Evolutionary conservation across 352 stramenopile genomes (phyloP).

Genomic region (Phytopythium montanum): DNA sequence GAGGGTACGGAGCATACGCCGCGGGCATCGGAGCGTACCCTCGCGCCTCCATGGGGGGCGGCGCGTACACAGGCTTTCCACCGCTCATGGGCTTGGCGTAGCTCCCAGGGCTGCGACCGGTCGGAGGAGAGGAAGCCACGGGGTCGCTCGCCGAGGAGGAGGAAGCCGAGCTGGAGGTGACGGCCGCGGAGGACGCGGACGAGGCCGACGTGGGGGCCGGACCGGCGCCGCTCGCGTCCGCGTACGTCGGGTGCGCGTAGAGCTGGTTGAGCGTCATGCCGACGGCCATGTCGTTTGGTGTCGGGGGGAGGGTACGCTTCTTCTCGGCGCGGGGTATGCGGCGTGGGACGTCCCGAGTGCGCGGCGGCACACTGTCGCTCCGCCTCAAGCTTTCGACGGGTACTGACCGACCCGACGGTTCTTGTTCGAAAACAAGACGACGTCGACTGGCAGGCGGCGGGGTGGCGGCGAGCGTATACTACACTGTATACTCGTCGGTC

Average conservation of each 20-base stretch:
- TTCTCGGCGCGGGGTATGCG: background rate
- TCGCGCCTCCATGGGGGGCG: conserved; percentile 19
- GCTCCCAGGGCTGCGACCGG: conserved; percentile 21
- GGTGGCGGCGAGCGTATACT: conserved; percentile 1
- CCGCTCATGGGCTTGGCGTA: conserved; percentile 12
- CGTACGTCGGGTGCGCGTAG: conserved; percentile 41
- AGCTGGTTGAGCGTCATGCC: conserved; percentile 77
- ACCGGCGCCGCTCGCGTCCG: conserved; percentile 8
- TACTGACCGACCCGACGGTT: no score
- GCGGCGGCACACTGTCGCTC: conserved; percentile 1
- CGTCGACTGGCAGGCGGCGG: no score
- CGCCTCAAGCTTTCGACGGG: conserved; percentile 6
- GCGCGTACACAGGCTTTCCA: conserved; percentile 11
- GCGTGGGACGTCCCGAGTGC: background rate
- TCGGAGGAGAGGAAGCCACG: conserved; percentile 7
- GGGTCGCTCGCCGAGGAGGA: background rate
- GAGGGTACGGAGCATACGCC: conserved; percentile 8
- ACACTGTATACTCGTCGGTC: background rate
- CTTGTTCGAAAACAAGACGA: conserved; percentile 5
- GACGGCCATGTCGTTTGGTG: conserved; percentile 45
- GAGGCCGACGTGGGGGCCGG: background rate
- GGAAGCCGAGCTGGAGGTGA: background rate
- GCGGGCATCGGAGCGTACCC: conserved; percentile 30
- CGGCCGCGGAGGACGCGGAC: background rate
- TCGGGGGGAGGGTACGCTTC: background rate